A percentile compares a stretch with the other conserved stretches of the same genome.
phyloP scores from a whole-genome alignment of 2,329 filamentous ascomycete genomes.

The Pseudocercospora eumusae region DNA sequence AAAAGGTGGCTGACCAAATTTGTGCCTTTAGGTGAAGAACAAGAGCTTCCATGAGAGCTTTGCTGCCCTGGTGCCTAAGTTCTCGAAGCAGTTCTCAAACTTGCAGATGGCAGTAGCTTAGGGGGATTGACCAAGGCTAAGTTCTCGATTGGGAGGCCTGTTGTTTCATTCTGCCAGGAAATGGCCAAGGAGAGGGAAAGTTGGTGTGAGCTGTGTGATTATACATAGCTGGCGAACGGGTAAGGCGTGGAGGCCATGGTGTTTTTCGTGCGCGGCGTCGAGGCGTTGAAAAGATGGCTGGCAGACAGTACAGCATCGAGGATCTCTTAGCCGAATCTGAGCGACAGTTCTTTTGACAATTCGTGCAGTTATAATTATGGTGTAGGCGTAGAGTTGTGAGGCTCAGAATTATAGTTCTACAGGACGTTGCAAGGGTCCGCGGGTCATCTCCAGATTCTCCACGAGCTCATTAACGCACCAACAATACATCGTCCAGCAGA shows the following conservation, averaged over 20 bases:
- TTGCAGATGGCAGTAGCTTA: slow-evolving; percentile 8
- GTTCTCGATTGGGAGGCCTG: not conserved
- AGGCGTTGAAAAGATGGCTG: not conserved
- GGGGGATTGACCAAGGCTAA: not conserved
- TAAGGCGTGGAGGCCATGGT: not conserved
- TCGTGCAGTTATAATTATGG: no score
- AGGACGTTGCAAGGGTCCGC: not conserved
- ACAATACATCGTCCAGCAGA: slow-evolving; percentile 11
- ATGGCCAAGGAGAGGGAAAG: not conserved
- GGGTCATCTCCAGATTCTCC: no score
- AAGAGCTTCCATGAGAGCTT: slow-evolving; percentile 11
- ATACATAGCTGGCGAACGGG: not conserved
- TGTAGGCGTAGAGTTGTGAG: no score
- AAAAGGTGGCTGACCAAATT: not conserved
- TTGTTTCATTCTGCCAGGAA: not conserved
- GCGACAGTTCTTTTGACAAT: no score
- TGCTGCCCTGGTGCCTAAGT: slow-evolving; percentile 6
- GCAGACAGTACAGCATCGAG: not conserved
- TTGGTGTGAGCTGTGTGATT: not conserved
- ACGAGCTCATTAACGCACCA: not conserved
- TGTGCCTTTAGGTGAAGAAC: slow-evolving; percentile 6
- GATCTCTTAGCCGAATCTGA: not conserved
- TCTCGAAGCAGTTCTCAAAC: slow-evolving; percentile 8
- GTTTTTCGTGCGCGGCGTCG: slow-evolving; percentile 5
- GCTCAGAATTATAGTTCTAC: not conserved